phyloP scores from a whole-genome alignment of 2,329 filamentous ascomycete species.

The Venturia oleaginea region DNA sequence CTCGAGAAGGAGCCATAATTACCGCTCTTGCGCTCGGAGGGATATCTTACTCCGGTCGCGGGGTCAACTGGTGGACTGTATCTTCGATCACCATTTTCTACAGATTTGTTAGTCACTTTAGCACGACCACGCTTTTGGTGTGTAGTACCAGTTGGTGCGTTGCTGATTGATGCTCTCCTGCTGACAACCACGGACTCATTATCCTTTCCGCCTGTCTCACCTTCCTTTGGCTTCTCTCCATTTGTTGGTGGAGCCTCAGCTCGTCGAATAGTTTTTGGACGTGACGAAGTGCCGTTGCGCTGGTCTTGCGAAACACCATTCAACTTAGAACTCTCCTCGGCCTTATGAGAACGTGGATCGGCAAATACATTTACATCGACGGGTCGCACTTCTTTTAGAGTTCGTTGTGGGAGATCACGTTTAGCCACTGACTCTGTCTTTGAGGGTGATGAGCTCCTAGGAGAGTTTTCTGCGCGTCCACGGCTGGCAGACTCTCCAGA shows the following conservation, averaged over 20 bases:
- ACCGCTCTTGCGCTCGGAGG: constrained; percentile 8
- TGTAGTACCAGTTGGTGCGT: neutral
- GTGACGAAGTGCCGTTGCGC: neutral
- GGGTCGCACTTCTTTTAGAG: neutral
- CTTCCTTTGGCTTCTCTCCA: constrained; percentile 3
- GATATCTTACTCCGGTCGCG: neutral
- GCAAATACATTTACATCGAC: neutral
- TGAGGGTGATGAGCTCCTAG: constrained; percentile 23
- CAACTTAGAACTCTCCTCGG: neutral
- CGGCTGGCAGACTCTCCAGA: neutral
- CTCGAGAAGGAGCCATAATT: constrained; percentile 27
- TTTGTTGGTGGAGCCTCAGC: constrained; percentile 2
- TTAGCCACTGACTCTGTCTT: constrained; percentile 24
- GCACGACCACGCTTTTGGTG: neutral
- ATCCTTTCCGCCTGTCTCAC: neutral
- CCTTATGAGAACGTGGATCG: neutral
- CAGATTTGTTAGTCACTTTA: constrained; percentile 1
- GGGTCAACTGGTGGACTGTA: neutral
- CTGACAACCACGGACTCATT: neutral
- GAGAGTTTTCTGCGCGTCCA: constrained; percentile 15
- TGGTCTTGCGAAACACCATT: neutral
- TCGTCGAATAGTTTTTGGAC: neutral
- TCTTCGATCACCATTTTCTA: constrained; percentile 1
- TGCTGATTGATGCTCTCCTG: constrained; percentile 2
- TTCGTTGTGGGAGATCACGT: constrained; percentile 3